These are phyloP conservation scores for Epichloe scottii DNA, from an alignment of 2,329 filamentous ascomycete species.

Conservation along the genomic window DNA sequence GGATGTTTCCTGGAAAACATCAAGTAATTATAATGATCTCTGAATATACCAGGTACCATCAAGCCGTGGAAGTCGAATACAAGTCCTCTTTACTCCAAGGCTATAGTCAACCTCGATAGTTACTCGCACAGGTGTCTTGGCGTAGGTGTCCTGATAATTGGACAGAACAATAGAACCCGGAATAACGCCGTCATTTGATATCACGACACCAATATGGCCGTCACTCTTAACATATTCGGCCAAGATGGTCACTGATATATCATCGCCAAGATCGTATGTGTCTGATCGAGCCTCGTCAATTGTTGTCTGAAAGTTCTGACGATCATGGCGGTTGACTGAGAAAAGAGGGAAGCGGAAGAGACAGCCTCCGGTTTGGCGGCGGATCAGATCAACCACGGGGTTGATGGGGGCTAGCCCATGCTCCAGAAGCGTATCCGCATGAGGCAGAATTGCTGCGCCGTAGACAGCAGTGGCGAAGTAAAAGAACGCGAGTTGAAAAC, in stretches of 20 bases:
- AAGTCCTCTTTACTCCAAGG: neutral
- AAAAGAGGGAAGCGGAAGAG: neutral
- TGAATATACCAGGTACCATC: neutral
- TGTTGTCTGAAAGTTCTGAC: neutral
- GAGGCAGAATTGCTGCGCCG: neutral
- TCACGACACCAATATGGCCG: neutral
- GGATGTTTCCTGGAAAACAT: too few relatives aligned
- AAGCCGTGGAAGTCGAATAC: neutral
- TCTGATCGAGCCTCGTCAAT: neutral
- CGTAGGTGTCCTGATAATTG: neutral
- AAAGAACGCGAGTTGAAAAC: neutral
- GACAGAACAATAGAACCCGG: neutral
- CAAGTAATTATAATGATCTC: neutral
- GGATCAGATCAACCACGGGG: neutral
- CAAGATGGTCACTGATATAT: neutral
- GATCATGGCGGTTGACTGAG: neutral
- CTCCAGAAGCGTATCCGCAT: neutral
- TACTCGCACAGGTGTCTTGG: neutral
- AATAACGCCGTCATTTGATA: neutral
- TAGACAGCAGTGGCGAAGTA: neutral
- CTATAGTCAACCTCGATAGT: neutral
- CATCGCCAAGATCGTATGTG: neutral
- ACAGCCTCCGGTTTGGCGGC: neutral
- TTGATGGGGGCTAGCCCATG: neutral
- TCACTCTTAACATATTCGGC: neutral